Evolutionary conservation across 352 stramenopile species (phyloP).

Genomic region (Globisporangium recalcitrans): DNA sequence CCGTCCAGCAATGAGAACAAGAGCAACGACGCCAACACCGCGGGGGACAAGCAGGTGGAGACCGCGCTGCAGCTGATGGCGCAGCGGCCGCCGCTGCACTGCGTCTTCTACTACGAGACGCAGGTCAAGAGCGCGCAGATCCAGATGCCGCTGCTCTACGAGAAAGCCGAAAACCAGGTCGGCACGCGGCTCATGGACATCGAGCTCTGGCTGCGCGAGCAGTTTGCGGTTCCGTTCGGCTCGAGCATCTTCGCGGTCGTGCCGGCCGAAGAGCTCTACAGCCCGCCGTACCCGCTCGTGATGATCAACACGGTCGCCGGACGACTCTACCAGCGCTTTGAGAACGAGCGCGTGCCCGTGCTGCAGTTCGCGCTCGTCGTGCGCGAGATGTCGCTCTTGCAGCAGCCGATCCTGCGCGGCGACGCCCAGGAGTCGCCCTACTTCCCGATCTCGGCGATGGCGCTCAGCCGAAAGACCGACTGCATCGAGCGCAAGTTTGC

Average conservation of each 20-base stretch:
- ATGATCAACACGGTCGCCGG: slow-evolving; percentile 74
- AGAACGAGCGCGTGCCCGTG: slow-evolving; percentile 39
- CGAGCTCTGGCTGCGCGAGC: slow-evolving; percentile 61
- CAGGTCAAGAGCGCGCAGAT: slow-evolving; percentile 42
- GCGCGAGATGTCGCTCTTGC: slow-evolving; percentile 47
- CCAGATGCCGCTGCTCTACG: slow-evolving; percentile 65
- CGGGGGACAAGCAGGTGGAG: slow-evolving; percentile 3
- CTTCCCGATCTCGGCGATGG: slow-evolving; percentile 44
- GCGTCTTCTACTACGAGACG: slow-evolving; percentile 67
- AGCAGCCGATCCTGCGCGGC: slow-evolving; percentile 41
- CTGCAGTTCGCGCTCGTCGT: slow-evolving; percentile 67
- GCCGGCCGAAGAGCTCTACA: slow-evolving; percentile 74
- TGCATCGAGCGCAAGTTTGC: slow-evolving; percentile 51
- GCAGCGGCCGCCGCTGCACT: slow-evolving; percentile 47
- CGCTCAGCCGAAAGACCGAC: slow-evolving; percentile 26
- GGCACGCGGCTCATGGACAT: slow-evolving; percentile 69
- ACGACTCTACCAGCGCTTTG: slow-evolving; percentile 36
- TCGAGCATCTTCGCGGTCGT: slow-evolving; percentile 73
- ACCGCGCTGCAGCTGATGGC: slow-evolving; percentile 22
- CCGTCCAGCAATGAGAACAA: neutral
- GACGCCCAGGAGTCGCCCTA: slow-evolving; percentile 61
- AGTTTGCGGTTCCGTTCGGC: slow-evolving; percentile 46
- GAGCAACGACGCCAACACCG: neutral
- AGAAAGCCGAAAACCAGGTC: slow-evolving; percentile 21
- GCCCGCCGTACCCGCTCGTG: slow-evolving; percentile 65